Evolutionary conservation across 805 yeast species (phyloP).

Genomic region (Metahyphopichia silvanorum): DNA sequence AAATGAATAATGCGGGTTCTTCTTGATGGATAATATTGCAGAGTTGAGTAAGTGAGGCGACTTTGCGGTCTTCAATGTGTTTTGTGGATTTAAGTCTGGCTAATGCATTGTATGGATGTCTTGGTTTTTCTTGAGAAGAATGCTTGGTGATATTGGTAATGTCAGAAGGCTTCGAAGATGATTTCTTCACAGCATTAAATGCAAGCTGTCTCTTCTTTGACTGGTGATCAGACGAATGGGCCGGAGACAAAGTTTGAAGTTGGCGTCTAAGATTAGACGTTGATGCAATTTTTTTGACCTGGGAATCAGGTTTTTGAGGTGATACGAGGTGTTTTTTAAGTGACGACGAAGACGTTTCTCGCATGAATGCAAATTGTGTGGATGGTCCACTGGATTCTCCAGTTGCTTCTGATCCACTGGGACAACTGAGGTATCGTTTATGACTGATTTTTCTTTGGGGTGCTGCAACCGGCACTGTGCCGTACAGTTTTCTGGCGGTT

Average conservation of each 20-base stretch:
- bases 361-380: slow-evolving; percentile 34
- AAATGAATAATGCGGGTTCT: slow-evolving; percentile 25
- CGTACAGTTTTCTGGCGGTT: background rate
- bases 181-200: slow-evolving; percentile 6
- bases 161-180: slow-evolving; percentile 14
- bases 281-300: no score
- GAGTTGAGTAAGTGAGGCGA: slow-evolving; percentile 13
- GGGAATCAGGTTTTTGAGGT: no score
- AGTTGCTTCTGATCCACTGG: no score
- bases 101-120: slow-evolving; percentile 1
- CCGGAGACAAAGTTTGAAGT: background rate
- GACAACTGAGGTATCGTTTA: background rate
- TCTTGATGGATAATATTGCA: slow-evolving; percentile 18
- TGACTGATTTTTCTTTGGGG: background rate
- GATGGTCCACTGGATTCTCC: slow-evolving; percentile 3
- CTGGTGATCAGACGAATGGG: no score
- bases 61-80: no score
- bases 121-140: slow-evolving; percentile 3
- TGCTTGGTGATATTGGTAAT: slow-evolving; percentile 16
- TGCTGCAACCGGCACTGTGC: background rate
- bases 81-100: no score
- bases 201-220: no score
- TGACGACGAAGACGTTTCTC: slow-evolving; percentile 36
- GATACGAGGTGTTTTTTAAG: slow-evolving; percentile 23
- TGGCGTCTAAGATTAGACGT: background rate